phyloP scores from a whole-genome alignment of 2,329 filamentous ascomycete genomes.

The Penicillium sp. region DNA sequence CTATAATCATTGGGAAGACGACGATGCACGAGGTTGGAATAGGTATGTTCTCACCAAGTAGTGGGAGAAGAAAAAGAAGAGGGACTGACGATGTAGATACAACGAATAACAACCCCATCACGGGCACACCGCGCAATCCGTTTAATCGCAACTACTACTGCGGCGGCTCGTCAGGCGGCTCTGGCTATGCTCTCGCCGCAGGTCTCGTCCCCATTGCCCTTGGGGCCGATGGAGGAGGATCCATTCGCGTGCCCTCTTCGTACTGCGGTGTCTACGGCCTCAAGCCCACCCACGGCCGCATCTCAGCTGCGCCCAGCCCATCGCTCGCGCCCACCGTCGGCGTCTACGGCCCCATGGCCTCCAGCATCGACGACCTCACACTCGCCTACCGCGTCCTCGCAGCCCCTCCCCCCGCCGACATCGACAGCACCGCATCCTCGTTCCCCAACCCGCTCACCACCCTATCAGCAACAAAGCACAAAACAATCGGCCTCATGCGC shows the following conservation, averaged over 20 bases:
- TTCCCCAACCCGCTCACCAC: slow-evolving; percentile 57
- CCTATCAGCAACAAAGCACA: slow-evolving; percentile 39
- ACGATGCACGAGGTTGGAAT: slow-evolving; percentile 79
- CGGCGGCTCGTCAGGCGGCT: slow-evolving; percentile 76
- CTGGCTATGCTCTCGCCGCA: slow-evolving; percentile 64
- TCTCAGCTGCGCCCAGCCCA: slow-evolving; percentile 55
- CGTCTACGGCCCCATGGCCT: slow-evolving; percentile 71
- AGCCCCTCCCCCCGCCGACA: slow-evolving; percentile 57
- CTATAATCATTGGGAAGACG: slow-evolving; percentile 69
- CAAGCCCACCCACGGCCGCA: slow-evolving; percentile 71
- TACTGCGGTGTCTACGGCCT: slow-evolving; percentile 81
- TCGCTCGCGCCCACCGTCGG: slow-evolving; percentile 60
- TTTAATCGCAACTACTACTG: slow-evolving; percentile 73
- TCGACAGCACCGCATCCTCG: slow-evolving; percentile 55
- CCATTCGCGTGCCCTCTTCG: slow-evolving; percentile 66
- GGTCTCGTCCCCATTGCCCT: slow-evolving; percentile 70
- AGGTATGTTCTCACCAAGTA: slow-evolving; percentile 40
- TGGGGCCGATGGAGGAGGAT: slow-evolving; percentile 73
- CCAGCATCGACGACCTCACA: slow-evolving; percentile 71
- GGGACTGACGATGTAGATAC: slow-evolving; percentile 51
- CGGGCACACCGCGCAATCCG: slow-evolving; percentile 73
- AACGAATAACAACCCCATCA: slow-evolving; percentile 74
- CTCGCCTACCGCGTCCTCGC: slow-evolving; percentile 79
- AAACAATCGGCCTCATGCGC: slow-evolving; percentile 66
- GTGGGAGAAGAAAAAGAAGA: neutral